Conservation (phyloP, 441 rosid species). For the Corymbia calophylla region DNA sequence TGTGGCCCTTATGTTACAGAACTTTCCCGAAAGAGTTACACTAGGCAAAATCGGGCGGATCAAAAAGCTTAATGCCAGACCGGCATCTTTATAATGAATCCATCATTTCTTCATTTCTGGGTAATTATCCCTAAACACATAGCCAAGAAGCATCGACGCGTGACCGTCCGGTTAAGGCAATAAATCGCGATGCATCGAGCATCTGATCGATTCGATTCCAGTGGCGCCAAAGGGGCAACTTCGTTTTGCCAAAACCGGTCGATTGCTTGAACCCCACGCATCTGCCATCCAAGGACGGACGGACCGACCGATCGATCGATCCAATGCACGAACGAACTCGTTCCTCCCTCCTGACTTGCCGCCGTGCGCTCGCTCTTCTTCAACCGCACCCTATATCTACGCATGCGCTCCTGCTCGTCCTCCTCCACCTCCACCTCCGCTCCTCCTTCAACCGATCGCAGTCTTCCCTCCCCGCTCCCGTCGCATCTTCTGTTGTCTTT, state of each 20-base stretch:
- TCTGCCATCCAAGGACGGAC: neutral
- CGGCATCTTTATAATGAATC: accelerated
- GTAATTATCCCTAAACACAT: neutral
- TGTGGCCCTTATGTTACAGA: no score
- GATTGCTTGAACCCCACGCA: neutral
- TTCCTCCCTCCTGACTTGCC: neutral
- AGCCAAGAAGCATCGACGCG: neutral
- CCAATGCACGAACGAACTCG: neutral
- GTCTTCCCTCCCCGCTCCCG: no score
- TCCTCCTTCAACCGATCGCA: neutral
- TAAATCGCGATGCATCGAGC: neutral
- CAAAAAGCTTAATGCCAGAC: accelerated
- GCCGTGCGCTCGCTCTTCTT: neutral
- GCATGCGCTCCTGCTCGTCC: neutral
- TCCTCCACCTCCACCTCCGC: neutral
- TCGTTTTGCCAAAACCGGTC: neutral
- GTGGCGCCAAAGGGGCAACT: neutral
- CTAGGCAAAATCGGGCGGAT: no score
- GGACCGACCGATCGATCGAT: neutral
- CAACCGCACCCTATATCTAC: neutral
- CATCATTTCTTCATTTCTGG: accelerated
- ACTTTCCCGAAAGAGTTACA: no score
- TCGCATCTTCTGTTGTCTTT: neutral
- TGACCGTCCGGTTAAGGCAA: neutral
- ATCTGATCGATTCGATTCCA: neutral